Base-by-base conservation (phyloP, 2,329 filamentous ascomycete genomes). In the Nothopassalora personata region DNA sequence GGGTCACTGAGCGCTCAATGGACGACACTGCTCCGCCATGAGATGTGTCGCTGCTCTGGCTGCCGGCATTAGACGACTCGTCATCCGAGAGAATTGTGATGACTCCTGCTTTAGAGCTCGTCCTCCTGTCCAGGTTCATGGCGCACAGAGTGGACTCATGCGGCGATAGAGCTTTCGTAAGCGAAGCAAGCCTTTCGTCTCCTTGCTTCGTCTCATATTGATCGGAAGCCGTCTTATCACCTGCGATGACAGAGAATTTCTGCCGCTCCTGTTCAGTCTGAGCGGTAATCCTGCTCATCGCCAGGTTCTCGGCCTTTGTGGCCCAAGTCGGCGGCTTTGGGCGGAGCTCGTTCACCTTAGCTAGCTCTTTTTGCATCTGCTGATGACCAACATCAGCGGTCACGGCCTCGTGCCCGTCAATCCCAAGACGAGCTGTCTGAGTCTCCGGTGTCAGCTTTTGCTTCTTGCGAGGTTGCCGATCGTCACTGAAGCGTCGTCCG, bases 31-130 rank as follows among this genome's bases (percentile, higher is more conserved):
- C 36, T 2, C 15, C 36, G 13, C 9, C 36, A 15, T 13, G 31
- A 34, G 31, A 34, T 8, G 31, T 34, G 31, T 34, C 31, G 31
- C 31, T 5, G 31, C 7, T 34, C 31, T 8, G 36, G 36, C 9
- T 39, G 15, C 36, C 15, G 57, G 30, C 33, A 59, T n/a, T 1
- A 63, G 47, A 9, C 52, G 49, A 18, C 45, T 43, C n/a, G 58
- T 56, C 23, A 58, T 50, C 10, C 11, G 13, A 36, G 52, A 11
- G 2, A 19, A 49, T 49, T 15, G 28, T 27, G 18, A 49, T n/a
- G 46, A 49, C 46, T 49, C 4, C n/a, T 28, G 19, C 18, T 15
- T 49, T 49, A 7, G 46, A 10, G 15, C 46, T 23, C 10, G 15
- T 13, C 10, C 2, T n/a, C 36, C 2, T 39, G 10, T n/a, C 36